Evolutionary conservation across 768 basidiomycete genomes (phyloP).

Genomic region (Krasilnikovozyma curviuscula): DNA sequence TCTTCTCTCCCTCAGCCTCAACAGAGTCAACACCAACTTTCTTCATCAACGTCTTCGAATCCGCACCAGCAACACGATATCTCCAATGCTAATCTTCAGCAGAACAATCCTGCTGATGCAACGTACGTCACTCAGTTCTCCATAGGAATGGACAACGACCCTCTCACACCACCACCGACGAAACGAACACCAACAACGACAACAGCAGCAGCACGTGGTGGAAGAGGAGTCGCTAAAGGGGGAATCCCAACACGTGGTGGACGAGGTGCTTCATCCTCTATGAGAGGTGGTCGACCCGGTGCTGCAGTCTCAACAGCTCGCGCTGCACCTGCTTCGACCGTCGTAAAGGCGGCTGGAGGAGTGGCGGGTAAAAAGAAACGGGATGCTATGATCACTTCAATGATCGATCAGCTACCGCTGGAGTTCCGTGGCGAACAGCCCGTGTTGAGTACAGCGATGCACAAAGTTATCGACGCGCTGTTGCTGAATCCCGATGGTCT

Average conservation of each 20-base stretch:
- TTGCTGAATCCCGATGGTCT: slow-evolving; percentile 47
- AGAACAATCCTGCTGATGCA: slow-evolving; percentile 4
- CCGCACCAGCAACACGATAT: too few relatives aligned
- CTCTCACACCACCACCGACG: not conserved
- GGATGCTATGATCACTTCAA: slow-evolving; percentile 43
- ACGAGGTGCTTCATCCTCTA: not conserved
- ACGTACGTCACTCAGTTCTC: slow-evolving; percentile 7
- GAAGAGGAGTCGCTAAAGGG: not conserved
- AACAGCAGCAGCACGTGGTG: not conserved
- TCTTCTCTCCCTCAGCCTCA: not conserved
- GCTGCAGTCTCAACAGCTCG: not conserved
- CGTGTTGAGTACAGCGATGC: slow-evolving; percentile 60
- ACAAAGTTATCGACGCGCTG: slow-evolving; percentile 55
- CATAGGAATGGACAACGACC: not conserved
- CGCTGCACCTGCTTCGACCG: too few relatives aligned
- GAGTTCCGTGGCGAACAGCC: slow-evolving; percentile 81
- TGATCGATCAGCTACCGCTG: slow-evolving; percentile 57
- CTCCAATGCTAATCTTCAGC: too few relatives aligned
- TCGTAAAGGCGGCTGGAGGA: too few relatives aligned
- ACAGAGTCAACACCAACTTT: too few relatives aligned
- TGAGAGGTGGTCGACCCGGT: slow-evolving; percentile 46
- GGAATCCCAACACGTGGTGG: not conserved
- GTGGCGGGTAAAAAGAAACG: too few relatives aligned
- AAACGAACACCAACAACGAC: not conserved
- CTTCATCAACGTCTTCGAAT: too few relatives aligned